A percentile compares a stretch with the other conserved stretches of the same genome.
These are phyloP conservation scores for Colletotrichum lentis DNA, from an alignment of 2,329 filamentous ascomycete species.

Conservation along the genomic window DNA sequence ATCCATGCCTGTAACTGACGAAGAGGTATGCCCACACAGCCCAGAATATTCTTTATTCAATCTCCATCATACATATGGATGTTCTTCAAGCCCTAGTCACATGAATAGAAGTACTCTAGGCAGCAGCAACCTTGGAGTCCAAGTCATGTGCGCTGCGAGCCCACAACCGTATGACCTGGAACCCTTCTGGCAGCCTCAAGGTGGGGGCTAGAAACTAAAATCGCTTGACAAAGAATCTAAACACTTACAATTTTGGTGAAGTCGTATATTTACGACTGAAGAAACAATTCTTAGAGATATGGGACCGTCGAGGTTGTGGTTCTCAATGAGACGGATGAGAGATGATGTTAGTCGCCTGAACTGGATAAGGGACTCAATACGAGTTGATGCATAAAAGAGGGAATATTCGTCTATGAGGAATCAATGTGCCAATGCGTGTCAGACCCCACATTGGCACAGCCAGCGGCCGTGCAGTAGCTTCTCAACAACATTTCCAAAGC, in stretches of 20 bases:
- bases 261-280: too few species aligned
- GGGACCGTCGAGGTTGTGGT: background rate
- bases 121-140: background rate
- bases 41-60: too few species aligned
- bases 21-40: too few species aligned
- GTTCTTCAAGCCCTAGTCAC: background rate
- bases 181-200: background rate
- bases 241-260: background rate
- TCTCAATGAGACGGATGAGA: background rate
- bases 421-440: background rate
- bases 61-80: too few species aligned
- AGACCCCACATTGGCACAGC: slow-evolving; percentile 12
- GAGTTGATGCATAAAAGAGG: background rate
- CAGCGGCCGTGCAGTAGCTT: slow-evolving; percentile 33
- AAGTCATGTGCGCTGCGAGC: background rate
- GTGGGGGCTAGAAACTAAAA: background rate
- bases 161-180: background rate
- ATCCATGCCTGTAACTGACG: too few species aligned
- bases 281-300: background rate
- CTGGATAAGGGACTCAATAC: background rate
- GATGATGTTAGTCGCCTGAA: slow-evolving; percentile 1
- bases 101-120: background rate
- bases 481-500: slow-evolving; percentile 30
- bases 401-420: slow-evolving; percentile 4
- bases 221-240: background rate